Evolutionary conservation across 352 stramenopile genomes (phyloP).

Genomic region (Elongisporangium prolatum): DNA sequence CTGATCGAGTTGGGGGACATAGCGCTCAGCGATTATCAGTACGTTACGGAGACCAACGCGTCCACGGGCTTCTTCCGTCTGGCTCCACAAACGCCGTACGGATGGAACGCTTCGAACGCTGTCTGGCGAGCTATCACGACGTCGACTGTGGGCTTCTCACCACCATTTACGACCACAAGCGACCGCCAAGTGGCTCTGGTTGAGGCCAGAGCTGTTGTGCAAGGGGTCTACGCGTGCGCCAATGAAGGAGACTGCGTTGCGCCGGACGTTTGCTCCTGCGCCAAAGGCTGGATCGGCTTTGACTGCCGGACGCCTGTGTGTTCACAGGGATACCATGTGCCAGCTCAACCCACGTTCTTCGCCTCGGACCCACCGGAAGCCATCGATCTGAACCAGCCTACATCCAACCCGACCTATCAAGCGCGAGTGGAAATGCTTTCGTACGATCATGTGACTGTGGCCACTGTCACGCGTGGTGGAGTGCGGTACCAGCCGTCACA

Average conservation of each 20-base stretch:
- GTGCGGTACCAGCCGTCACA: constrained; percentile 69
- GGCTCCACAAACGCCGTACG: constrained; percentile 73
- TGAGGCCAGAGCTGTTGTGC: constrained; percentile 73
- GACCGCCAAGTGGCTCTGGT: constrained; percentile 92
- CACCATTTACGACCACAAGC: constrained; percentile 49
- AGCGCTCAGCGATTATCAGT: constrained; percentile 85
- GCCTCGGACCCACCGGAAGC: constrained; percentile 50
- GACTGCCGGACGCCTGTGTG: constrained; percentile 95
- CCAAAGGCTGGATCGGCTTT: constrained; percentile 92
- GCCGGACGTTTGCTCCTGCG: constrained; percentile 90
- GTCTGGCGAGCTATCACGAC: constrained; percentile 65
- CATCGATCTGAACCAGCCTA: constrained; percentile 38
- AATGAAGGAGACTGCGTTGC: constrained; percentile 91
- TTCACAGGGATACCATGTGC: constrained; percentile 90
- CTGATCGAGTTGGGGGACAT: constrained; percentile 84
- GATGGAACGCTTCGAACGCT: constrained; percentile 60
- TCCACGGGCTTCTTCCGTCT: constrained; percentile 81
- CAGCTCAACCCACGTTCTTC: constrained; percentile 73
- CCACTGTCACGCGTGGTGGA: constrained; percentile 27
- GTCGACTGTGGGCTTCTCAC: constrained; percentile 38
- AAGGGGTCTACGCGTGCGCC: constrained; percentile 94
- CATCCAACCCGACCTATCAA: constrained; percentile 61
- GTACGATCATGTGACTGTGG: constrained; percentile 41
- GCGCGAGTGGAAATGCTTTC: constrained; percentile 46
- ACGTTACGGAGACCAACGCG: constrained; percentile 75